These are phyloP conservation scores for Salix purpurea DNA, from an alignment of 345 rosid species.

Conservation along the genomic window DNA sequence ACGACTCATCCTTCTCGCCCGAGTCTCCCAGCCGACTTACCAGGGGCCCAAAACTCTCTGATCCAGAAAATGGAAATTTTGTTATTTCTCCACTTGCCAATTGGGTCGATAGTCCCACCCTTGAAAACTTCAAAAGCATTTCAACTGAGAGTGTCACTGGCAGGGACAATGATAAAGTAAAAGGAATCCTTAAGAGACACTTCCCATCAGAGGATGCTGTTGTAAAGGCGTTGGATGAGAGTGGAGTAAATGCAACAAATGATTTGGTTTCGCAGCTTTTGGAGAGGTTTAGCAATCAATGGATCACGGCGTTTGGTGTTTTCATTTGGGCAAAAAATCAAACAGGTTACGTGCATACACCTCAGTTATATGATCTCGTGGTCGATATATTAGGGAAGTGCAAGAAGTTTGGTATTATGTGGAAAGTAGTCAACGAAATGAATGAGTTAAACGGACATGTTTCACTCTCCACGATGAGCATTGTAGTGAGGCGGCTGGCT, in stretches of 20 bases:
- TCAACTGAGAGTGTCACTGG: conserved; percentile 1
- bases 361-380: conserved; percentile 45
- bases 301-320: conserved; percentile 57
- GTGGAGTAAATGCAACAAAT: conserved; percentile 34
- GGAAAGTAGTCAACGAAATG: conserved; percentile 65
- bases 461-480: conserved; percentile 55
- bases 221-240: conserved; percentile 34
- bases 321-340: conserved; percentile 82
- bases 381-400: conserved; percentile 64
- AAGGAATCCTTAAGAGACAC: conserved; percentile 40
- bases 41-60: conserved; percentile 38
- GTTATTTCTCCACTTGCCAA: conserved; percentile 59
- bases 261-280: conserved; percentile 47
- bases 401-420: conserved; percentile 54
- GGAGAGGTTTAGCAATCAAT: conserved; percentile 57
- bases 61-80: conserved; percentile 48
- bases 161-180: conserved; percentile 29
- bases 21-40: conserved; percentile 66
- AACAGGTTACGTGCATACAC: conserved; percentile 53
- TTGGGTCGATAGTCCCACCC: conserved; percentile 48
- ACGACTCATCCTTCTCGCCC: conserved; percentile 16
- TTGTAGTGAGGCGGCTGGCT: conserved; percentile 67
- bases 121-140: conserved; percentile 21
- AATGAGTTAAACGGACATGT: conserved; percentile 35
- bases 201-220: conserved; percentile 33